Percentiles rank a stretch among this genome's conserved stretches.
Evolutionary conservation across 1,284 basidiomycete genomes (phyloP).

Genomic region (Paramarasmius palmivorus): DNA sequence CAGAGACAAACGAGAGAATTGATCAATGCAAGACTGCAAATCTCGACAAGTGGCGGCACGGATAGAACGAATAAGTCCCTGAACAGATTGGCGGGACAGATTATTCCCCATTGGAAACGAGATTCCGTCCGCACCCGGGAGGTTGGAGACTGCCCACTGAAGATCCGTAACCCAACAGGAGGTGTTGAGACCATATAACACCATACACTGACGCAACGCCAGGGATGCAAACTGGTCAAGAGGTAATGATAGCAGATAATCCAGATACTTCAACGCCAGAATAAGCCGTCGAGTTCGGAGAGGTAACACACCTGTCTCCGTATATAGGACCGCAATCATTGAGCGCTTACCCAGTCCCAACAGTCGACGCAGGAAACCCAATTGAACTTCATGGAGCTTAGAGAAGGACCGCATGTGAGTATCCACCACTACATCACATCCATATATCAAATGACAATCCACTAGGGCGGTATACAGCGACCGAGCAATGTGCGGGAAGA

Average conservation of each 20-base stretch:
- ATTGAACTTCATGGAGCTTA: conserved; percentile 20
- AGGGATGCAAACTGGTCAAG: background rate
- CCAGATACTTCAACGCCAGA: conserved; percentile 7
- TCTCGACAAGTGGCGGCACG: too few species aligned
- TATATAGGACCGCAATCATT: conserved; percentile 18
- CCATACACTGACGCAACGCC: background rate
- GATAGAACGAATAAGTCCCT: too few species aligned
- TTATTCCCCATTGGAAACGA: too few species aligned
- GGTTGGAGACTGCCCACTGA: background rate
- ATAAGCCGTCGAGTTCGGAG: conserved; percentile 15
- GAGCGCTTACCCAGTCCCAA: conserved; percentile 20
- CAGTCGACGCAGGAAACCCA: conserved; percentile 19
- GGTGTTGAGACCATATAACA: background rate
- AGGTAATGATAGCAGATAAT: background rate
- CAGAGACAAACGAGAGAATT: too few species aligned
- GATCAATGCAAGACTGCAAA: too few species aligned
- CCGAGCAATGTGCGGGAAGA: conserved; percentile 16
- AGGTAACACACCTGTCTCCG: conserved; percentile 25
- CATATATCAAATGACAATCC: conserved; percentile 30
- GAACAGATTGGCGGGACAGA: too few species aligned
- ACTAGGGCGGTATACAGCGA: conserved; percentile 28
- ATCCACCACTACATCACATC: conserved; percentile 26
- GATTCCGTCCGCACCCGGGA: background rate
- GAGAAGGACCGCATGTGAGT: background rate
- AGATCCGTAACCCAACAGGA: conserved; percentile 3